A percentile compares a stretch with the other conserved stretches of the same genome.
Conservation (phyloP, 495 filamentous ascomycete species). For the Xylaria cubensis region DNA sequence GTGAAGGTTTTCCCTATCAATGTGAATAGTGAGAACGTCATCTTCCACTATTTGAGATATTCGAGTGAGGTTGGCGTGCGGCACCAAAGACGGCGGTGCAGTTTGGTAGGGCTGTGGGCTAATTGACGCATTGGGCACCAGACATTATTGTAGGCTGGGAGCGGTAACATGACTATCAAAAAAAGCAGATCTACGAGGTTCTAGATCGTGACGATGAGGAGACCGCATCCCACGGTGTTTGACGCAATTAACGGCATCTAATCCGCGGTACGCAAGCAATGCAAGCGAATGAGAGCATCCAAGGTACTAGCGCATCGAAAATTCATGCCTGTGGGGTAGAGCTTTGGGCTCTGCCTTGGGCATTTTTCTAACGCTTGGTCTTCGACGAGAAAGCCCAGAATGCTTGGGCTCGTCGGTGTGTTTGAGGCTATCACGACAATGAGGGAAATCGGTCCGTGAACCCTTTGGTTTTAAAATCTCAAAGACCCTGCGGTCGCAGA, state of each 20-base stretch:
- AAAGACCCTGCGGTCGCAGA: background rate
- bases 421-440: constrained; percentile 13
- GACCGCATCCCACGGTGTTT: background rate
- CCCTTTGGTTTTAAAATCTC: background rate
- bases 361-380: background rate
- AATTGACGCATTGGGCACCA: background rate
- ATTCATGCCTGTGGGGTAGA: constrained; percentile 20
- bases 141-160: background rate
- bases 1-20: background rate
- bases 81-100: background rate
- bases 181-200: background rate
- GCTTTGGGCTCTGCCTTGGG: background rate
- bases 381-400: background rate
- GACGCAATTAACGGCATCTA: background rate
- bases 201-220: background rate
- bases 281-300: background rate
- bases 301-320: background rate
- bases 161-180: background rate
- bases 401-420: background rate
- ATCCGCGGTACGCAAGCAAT: background rate
- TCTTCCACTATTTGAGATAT: background rate
- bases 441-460: constrained; percentile 13
- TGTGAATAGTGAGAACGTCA: background rate
- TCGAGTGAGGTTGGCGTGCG: background rate
- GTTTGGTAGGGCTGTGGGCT: background rate